phyloP scores from a whole-genome alignment of 768 basidiomycete genomes.

The Pisolithus marmoratus region DNA sequence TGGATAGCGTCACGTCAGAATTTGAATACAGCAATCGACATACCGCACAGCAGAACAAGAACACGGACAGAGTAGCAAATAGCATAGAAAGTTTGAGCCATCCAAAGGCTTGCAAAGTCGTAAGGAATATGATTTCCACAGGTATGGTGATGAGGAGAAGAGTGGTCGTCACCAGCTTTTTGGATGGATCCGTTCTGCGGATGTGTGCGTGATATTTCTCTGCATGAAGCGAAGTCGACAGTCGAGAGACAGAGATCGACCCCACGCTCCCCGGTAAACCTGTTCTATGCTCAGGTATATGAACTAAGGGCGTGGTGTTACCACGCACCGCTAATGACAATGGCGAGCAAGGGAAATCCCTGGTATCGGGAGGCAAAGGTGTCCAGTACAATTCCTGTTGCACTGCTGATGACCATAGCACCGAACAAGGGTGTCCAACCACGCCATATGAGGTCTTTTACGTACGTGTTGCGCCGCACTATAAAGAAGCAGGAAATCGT shows the following conservation, averaged over 20 bases:
- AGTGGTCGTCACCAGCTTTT: conserved; percentile 55
- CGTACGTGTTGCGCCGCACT: conserved; percentile 62
- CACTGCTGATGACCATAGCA: conserved; percentile 86
- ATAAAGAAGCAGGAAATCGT: conserved; percentile 47
- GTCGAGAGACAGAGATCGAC: conserved; percentile 83
- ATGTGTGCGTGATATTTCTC: conserved; percentile 6
- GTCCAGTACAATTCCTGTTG: conserved; percentile 88
- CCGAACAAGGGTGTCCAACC: conserved; percentile 90
- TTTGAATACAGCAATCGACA: conserved; percentile 24
- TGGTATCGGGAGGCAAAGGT: conserved; percentile 81
- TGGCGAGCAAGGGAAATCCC: conserved; percentile 82
- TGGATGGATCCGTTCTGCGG: conserved; percentile 27
- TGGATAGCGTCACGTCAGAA: background rate
- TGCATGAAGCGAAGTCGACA: conserved; percentile 83
- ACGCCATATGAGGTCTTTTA: conserved; percentile 65
- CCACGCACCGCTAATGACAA: conserved; percentile 76
- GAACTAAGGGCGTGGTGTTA: background rate
- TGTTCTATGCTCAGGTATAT: conserved; percentile 16
- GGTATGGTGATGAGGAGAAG: conserved; percentile 76
- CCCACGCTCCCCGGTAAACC: conserved; percentile 88
- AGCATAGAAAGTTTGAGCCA: conserved; percentile 73
- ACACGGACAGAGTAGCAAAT: conserved; percentile 61
- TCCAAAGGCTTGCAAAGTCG: conserved; percentile 55
- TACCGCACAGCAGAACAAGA: conserved; percentile 76
- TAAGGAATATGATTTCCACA: conserved; percentile 70